phyloP scores from a whole-genome alignment of 1,284 basidiomycete species.

The Ganoderma meredithae region DNA sequence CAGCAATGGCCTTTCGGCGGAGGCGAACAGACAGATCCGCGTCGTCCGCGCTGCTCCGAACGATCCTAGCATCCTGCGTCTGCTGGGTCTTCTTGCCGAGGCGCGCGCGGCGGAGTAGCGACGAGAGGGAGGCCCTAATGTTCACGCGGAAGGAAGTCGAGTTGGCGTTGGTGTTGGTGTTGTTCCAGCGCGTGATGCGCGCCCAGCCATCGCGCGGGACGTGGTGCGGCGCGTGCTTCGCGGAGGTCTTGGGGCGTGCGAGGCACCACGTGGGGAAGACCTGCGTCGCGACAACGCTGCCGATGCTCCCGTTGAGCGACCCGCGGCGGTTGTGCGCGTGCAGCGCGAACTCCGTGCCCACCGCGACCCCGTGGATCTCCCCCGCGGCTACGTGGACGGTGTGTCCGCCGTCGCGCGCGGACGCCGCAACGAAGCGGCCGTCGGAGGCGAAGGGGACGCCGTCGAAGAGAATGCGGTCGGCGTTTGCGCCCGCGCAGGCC shows the following conservation, averaged over 20 bases:
- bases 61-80: conserved; percentile 44
- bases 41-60: conserved; percentile 44
- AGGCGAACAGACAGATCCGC: conserved; percentile 52
- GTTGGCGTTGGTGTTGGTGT: conserved; percentile 24
- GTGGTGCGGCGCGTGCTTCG: conserved; percentile 38
- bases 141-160: conserved; percentile 56
- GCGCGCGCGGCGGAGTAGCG: conserved; percentile 48
- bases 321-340: conserved; percentile 65
- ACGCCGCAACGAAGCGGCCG: conserved; percentile 53
- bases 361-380: conserved; percentile 63
- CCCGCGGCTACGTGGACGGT: conserved; percentile 58
- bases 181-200: conserved; percentile 62
- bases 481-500: conserved; percentile 56
- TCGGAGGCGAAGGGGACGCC: conserved; percentile 61
- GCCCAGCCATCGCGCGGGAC: conserved; percentile 59
- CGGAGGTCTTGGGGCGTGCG: conserved; percentile 49
- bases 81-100: conserved; percentile 39
- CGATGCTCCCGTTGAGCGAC: conserved; percentile 62
- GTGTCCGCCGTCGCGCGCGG: conserved; percentile 47
- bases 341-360: conserved; percentile 65
- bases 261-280: conserved; percentile 66
- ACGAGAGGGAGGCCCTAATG: conserved; percentile 47
- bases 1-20: conserved; percentile 43
- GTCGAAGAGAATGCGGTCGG: conserved; percentile 60
- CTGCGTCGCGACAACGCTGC: conserved; percentile 55